phyloP scores from a whole-genome alignment of 371 early-diverging fungal genomes.

The Mucor irregularis region DNA sequence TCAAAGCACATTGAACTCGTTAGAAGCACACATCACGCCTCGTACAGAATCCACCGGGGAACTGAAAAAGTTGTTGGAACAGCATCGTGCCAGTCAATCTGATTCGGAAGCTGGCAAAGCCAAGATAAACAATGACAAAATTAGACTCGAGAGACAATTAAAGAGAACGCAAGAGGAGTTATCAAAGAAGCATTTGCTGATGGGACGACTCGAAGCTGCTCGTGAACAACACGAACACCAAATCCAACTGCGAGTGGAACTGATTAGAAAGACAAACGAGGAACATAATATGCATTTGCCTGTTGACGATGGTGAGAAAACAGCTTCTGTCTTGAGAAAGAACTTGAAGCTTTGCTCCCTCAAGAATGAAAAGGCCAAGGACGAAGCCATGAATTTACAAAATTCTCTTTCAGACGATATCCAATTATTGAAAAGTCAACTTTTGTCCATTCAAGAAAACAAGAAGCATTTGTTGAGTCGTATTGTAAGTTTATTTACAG shows the following conservation, averaged over 20 bases:
- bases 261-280: slow-evolving; percentile 16
- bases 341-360: not conserved
- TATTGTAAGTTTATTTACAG: slow-evolving; percentile 10
- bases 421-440: slow-evolving; percentile 14
- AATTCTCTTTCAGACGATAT: slow-evolving; percentile 20
- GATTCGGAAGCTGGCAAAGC: slow-evolving; percentile 2
- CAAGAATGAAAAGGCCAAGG: slow-evolving; percentile 5
- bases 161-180: slow-evolving; percentile 23
- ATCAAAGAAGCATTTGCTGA: slow-evolving; percentile 11
- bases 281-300: not conserved
- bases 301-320: not conserved
- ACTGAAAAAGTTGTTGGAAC: slow-evolving; percentile 43
- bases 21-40: slow-evolving; percentile 47
- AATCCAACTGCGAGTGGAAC: slow-evolving; percentile 7
- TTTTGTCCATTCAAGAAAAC: slow-evolving; percentile 17
- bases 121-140: not conserved
- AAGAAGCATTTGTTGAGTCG: slow-evolving; percentile 11
- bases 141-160: slow-evolving; percentile 7
- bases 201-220: slow-evolving; percentile 20
- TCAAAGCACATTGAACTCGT: slow-evolving; percentile 40
- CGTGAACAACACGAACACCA: slow-evolving; percentile 18
- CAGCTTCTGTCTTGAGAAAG: not conserved
- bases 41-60: slow-evolving; percentile 58
- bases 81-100: slow-evolving; percentile 10
- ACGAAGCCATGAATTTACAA: slow-evolving; percentile 14